phyloP scores from a whole-genome alignment of 176 grass and related monocot species.

The Ensete glaucum region DNA sequence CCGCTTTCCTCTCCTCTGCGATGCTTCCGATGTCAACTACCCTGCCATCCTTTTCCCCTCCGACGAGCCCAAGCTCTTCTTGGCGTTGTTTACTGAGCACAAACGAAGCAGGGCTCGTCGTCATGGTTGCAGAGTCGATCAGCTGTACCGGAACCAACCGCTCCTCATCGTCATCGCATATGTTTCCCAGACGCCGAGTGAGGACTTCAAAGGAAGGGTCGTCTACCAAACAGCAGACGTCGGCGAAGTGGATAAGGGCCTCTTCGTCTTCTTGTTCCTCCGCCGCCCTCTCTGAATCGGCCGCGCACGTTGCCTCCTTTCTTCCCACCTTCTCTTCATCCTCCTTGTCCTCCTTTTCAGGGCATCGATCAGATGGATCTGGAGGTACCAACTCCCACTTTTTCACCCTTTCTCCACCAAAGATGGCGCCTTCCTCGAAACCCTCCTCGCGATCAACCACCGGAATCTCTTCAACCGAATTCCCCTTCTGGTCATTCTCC shows the following conservation, averaged over 20 bases:
- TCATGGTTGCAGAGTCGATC: slow-evolving; percentile 25
- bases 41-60: neutral
- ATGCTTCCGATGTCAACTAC: slow-evolving; percentile 5
- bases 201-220: slow-evolving; percentile 29
- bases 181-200: slow-evolving; percentile 15
- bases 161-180: slow-evolving; percentile 23
- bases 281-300: neutral
- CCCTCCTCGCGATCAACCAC: neutral
- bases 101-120: slow-evolving; percentile 7
- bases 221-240: slow-evolving; percentile 27
- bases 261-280: slow-evolving; percentile 22
- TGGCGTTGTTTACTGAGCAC: slow-evolving; percentile 8
- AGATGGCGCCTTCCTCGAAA: slow-evolving; percentile 13
- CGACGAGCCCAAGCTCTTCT: slow-evolving; percentile 17
- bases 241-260: slow-evolving; percentile 44
- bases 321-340: slow-evolving; percentile 13
- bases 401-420: slow-evolving; percentile 21
- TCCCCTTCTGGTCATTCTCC: slow-evolving; percentile 24
- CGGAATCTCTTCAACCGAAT: neutral
- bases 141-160: slow-evolving; percentile 34
- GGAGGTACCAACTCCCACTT: slow-evolving; percentile 17
- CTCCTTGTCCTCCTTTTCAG: slow-evolving; percentile 8
- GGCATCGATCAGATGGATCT: slow-evolving; percentile 11
- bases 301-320: neutral
- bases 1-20: slow-evolving; percentile 25